Percentiles rank a stretch among this genome's conserved stretches.
These are phyloP conservation scores for Monosporascus sp. DNA, from an alignment of 2,329 filamentous ascomycete species.

Conservation along the genomic window DNA sequence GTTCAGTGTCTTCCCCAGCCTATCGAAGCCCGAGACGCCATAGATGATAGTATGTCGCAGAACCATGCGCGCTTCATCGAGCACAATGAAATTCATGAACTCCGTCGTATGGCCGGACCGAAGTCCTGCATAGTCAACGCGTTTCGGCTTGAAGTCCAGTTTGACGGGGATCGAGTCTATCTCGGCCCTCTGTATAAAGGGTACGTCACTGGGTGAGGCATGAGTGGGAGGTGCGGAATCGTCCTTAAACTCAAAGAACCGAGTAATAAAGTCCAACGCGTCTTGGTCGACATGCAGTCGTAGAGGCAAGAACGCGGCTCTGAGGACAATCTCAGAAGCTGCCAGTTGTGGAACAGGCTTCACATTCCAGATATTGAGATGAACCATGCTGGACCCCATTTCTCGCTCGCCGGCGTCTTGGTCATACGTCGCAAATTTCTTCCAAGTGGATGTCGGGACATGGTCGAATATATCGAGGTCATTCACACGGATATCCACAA, in stretches of 20 bases:
- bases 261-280: slow-evolving; percentile 90
- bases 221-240: slow-evolving; percentile 50
- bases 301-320: slow-evolving; percentile 73
- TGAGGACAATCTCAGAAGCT: slow-evolving; percentile 83
- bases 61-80: slow-evolving; percentile 83
- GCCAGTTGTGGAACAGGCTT: slow-evolving; percentile 78
- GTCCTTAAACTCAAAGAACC: slow-evolving; percentile 98
- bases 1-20: slow-evolving; percentile 83
- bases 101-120: slow-evolving; percentile 92
- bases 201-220: slow-evolving; percentile 62
- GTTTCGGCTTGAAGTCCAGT: slow-evolving; percentile 93
- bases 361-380: slow-evolving; percentile 82
- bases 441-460: slow-evolving; percentile 93
- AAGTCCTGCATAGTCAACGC: slow-evolving; percentile 91
- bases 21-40: slow-evolving; percentile 84
- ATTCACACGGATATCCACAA: slow-evolving; percentile 74
- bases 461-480: slow-evolving; percentile 92
- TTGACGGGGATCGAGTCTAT: slow-evolving; percentile 78
- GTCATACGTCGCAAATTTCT: slow-evolving; percentile 94
- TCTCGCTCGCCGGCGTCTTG: slow-evolving; percentile 82
- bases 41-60: slow-evolving; percentile 89
- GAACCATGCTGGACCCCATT: slow-evolving; percentile 81
- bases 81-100: slow-evolving; percentile 96
- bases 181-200: slow-evolving; percentile 87
- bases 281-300: slow-evolving; percentile 95